Evolutionary conservation across 1,139 yeast species (phyloP).

Genomic region (Geotrichum histeridarum): DNA sequence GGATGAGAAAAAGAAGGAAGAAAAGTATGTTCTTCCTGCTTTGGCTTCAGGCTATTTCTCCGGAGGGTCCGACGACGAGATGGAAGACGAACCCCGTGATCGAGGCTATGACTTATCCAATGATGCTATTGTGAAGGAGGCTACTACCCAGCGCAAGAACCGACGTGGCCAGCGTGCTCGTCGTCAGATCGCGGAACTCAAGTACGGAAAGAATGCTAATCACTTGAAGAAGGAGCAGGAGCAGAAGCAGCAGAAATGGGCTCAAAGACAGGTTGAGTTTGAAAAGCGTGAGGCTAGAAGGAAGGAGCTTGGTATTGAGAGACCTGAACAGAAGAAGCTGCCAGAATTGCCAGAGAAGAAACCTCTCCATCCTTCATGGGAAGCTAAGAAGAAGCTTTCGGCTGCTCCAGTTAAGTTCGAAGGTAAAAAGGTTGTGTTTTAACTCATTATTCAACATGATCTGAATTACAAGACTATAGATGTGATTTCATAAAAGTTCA

Average conservation of each 20-base stretch:
- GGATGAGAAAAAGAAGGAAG: conserved; percentile 31
- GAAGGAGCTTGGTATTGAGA: conserved; percentile 32
- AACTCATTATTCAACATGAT: not conserved
- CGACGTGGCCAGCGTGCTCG: conserved; percentile 97
- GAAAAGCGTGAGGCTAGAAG: conserved; percentile 67
- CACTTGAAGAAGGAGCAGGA: conserved; percentile 66
- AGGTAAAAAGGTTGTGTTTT: conserved; percentile 79
- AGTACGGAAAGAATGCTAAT: conserved; percentile 78
- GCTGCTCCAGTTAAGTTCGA: conserved; percentile 59
- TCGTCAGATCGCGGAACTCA: conserved; percentile 91
- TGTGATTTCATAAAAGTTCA: not conserved
- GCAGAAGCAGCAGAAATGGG: conserved; percentile 46
- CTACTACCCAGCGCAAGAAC: conserved; percentile 60
- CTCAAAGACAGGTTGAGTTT: conserved; percentile 52
- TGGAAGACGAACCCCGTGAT: conserved; percentile 26
- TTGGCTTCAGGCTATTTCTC: conserved; percentile 75
- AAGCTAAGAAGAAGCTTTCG: conserved; percentile 56
- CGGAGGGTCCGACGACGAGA: conserved; percentile 61
- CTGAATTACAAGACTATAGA: not conserved
- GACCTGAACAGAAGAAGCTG: conserved; percentile 15
- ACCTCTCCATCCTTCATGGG: conserved; percentile 91
- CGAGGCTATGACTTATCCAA: conserved; percentile 44
- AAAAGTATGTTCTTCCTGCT: conserved; percentile 52
- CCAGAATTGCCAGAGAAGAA: conserved; percentile 19
- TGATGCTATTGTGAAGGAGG: conserved; percentile 56